Conservation (phyloP, 2,329 filamentous ascomycete genomes). For the Aspergillus proliferans region DNA sequence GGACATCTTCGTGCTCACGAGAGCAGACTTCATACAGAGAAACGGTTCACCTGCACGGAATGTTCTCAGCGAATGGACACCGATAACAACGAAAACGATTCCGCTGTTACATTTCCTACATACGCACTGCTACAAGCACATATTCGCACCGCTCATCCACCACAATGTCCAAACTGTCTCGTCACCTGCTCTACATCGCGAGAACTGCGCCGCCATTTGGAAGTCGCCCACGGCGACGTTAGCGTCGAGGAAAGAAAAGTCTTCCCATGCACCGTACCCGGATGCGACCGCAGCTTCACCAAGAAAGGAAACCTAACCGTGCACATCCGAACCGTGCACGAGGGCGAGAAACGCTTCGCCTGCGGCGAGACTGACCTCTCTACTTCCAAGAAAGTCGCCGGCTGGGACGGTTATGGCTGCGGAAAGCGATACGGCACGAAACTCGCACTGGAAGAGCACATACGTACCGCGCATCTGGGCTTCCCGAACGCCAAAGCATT, state of each 20-base stretch:
- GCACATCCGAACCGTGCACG: slow-evolving; percentile 71
- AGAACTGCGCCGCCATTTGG: slow-evolving; percentile 69
- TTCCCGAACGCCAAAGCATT: slow-evolving; percentile 41
- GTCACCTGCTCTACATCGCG: slow-evolving; percentile 60
- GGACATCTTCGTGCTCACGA: slow-evolving; percentile 66
- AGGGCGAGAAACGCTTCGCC: slow-evolving; percentile 66
- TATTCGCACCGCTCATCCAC: slow-evolving; percentile 64
- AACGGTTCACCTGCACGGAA: slow-evolving; percentile 69
- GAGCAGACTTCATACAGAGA: slow-evolving; percentile 61
- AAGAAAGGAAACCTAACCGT: slow-evolving; percentile 75
- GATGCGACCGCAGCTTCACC: slow-evolving; percentile 72
- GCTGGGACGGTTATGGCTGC: slow-evolving; percentile 66
- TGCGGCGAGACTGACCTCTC: slow-evolving; percentile 65
- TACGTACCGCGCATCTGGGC: slow-evolving; percentile 75
- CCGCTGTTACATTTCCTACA: slow-evolving; percentile 60
- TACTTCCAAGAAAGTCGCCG: slow-evolving; percentile 50
- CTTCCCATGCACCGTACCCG: slow-evolving; percentile 59
- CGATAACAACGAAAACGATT: slow-evolving; percentile 7
- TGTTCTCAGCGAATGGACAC: slow-evolving; percentile 48
- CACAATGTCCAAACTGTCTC: slow-evolving; percentile 67
- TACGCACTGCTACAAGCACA: slow-evolving; percentile 67
- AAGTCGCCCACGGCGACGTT: slow-evolving; percentile 63
- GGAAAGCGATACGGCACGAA: slow-evolving; percentile 71
- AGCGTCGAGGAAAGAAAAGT: slow-evolving; percentile 57
- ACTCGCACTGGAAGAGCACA: slow-evolving; percentile 72